Conservation (phyloP, 208 protist genomes). For the Leishmania tropica region DNA sequence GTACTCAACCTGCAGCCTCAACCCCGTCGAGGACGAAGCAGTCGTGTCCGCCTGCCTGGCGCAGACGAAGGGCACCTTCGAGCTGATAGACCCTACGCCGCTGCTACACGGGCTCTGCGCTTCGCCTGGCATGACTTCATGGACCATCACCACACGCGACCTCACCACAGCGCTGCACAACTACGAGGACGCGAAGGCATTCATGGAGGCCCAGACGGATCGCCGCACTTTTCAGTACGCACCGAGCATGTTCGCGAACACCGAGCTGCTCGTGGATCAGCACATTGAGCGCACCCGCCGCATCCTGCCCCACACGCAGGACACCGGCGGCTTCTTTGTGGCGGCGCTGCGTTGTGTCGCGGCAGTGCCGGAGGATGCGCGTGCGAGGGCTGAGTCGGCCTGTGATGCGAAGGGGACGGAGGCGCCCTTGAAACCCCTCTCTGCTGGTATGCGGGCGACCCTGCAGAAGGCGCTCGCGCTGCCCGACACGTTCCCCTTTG, state of each 20-base stretch:
- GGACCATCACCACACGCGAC: conserved; percentile 81
- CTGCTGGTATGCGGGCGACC: conserved; percentile 31
- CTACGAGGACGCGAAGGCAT: conserved; percentile 67
- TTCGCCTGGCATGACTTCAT: conserved; percentile 75
- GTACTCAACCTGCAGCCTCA: conserved; percentile 96
- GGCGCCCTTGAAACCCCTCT: conserved; percentile 49
- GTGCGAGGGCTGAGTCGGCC: conserved; percentile 3
- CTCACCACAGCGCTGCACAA: conserved; percentile 44
- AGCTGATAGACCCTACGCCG: conserved; percentile 81
- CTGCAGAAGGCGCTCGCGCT: conserved; percentile 56
- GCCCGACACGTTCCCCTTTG: conserved; percentile 60
- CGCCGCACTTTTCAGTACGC: conserved; percentile 68
- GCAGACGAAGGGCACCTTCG: conserved; percentile 62
- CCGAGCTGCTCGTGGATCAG: conserved; percentile 48
- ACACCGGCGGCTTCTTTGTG: conserved; percentile 98
- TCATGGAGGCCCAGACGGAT: conserved; percentile 31
- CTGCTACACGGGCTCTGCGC: conserved; percentile 79
- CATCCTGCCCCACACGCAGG: conserved; percentile 94
- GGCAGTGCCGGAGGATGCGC: conserved; percentile 42
- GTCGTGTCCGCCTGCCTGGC: conserved; percentile 88
- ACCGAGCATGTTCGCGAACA: conserved; percentile 76
- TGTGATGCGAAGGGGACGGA: conserved; percentile 10
- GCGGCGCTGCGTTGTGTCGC: conserved; percentile 85
- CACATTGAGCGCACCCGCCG: conserved; percentile 87
- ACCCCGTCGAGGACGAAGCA: conserved; percentile 96